Evolutionary conservation across 192 early-diverging fungal species (phyloP), one percentile per base, ranked within the genome.

Genomic region (Coemansia sp.): DNA sequence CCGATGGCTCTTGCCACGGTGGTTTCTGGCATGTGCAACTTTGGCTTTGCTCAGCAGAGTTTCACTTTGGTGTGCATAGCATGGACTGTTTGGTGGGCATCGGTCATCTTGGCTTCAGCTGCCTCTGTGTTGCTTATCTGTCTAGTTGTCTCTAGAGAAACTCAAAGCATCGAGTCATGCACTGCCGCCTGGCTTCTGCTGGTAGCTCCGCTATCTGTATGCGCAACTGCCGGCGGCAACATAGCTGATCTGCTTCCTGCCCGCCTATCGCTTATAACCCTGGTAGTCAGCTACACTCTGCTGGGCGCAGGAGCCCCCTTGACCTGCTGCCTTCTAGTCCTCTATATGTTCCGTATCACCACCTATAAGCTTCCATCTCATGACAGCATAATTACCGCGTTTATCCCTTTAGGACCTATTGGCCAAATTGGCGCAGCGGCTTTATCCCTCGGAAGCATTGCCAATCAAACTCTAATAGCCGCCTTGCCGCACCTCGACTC

Each of bases 141-240:
- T 28, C 50, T 79, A 35, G 50, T 79, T 4, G 55, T 76, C 2
- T 68, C 68, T 10, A 41, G 53, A 1, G 61, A 79, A 12, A 61
- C 55, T 0, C 62, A 56, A 16, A 54, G 57, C 12, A 49, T 78
- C 5, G 64, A 80, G 38, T 30, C 49, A 0, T 61, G 71, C 31
- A 81, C 67, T 9, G 80, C 60, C 9, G 64, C 77, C 1, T 81
- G 80, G 80, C 61, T 82, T 5, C 42, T 82, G 20, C 67, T 79
- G 2, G 64, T 81, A 10, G 75, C 79, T 0, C 81, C 81, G 9
- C 60, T 72, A 1, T 59, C 61, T 0, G 75, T 75, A 13, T 53
- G 69, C 13, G 74, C 79, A 11, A 43, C 67, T n/a, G 60, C 70
- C 5, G 81, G 70, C 33, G 79, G 54, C 12, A 40, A 53, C 7